Base-by-base conservation (phyloP, 2,329 filamentous ascomycete genomes). In the Ceratocystis lukuohia region DNA sequence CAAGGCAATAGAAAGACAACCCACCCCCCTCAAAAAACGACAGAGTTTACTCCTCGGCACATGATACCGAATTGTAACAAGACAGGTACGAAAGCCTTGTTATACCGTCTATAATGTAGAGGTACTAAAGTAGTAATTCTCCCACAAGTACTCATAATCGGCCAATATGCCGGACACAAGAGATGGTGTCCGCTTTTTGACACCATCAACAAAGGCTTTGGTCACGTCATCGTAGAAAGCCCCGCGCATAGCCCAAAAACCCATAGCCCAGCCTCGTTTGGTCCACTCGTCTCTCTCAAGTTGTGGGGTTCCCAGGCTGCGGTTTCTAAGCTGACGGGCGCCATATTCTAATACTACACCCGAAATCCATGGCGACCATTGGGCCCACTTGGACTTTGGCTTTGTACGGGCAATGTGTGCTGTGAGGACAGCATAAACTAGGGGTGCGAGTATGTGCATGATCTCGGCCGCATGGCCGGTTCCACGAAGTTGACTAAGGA, bases 71-170 rank as follows among this genome's bases (percentile, higher is more conserved):
- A 41, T 41, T 41, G 37, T 41, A 41, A 22, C n/a, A 10, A 25
- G 48, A 53, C n/a, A 15, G 7, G 30, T 37, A 28, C 10, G 30
- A 62, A 53, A 45, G 61, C 46, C 44, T 61, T 30, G 30, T 62
- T 41, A 44, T 65, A 65, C 65, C 28, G 37, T 66, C 62, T 67
- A 69, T 71, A 70, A 77, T 33, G 74, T 74, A 66, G 80, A 83
- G 45, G 83, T 84, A 74, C 82, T 84, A 76, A 97, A 99, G 76
- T 97, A 95, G 76, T 96, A 97, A 72, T 95, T 92, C 76, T 96
- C 91, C 94, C 94, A 99, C 41, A 99, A 80, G 74, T 95, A 97
- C 76, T 96, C 90, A 74, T 99, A 99, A 75, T 99, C 94, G 74
- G 96, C 91, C 69, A 97, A 76, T 59, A 99, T 88, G 67, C 89